phyloP scores from a whole-genome alignment of 2,329 filamentous ascomycete genomes.

The Scorias spongiosa region DNA sequence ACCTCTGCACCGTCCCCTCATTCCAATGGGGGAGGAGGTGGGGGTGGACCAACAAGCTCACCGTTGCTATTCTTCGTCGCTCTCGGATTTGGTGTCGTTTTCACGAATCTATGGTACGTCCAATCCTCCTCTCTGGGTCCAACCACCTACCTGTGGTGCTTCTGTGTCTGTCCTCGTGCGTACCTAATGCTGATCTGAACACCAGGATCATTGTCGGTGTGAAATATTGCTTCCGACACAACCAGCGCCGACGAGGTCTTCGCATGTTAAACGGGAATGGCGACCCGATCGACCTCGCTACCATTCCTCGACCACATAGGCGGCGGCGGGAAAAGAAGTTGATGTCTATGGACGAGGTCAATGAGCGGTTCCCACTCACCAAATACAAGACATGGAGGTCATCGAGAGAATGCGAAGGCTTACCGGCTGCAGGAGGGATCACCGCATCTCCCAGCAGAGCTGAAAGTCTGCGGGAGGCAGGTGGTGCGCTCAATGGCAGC shows the following conservation, averaged over 20 bases:
- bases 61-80: constrained; percentile 86
- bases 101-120: constrained; percentile 91
- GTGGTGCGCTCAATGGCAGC: constrained; percentile 21
- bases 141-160: neutral
- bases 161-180: neutral
- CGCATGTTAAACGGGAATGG: constrained; percentile 59
- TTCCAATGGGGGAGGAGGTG: neutral
- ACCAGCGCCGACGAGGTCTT: constrained; percentile 74
- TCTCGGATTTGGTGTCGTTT: constrained; percentile 91
- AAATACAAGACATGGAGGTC: constrained; percentile 96
- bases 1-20: neutral
- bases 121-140: neutral
- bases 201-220: constrained; percentile 96
- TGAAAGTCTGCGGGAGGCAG: constrained; percentile 54
- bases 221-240: constrained; percentile 98
- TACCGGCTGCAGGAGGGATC: constrained; percentile 74
- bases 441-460: constrained; percentile 58
- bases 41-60: constrained; percentile 44
- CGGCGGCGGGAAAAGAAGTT: constrained; percentile 91
- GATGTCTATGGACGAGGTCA: constrained; percentile 98
- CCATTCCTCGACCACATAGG: constrained; percentile 72
- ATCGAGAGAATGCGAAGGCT: constrained; percentile 63
- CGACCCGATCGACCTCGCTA: constrained; percentile 74
- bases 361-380: constrained; percentile 84
- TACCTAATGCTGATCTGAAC: neutral